Base-by-base conservation (phyloP, 345 rosid genomes). In the Aegle marmelos region DNA sequence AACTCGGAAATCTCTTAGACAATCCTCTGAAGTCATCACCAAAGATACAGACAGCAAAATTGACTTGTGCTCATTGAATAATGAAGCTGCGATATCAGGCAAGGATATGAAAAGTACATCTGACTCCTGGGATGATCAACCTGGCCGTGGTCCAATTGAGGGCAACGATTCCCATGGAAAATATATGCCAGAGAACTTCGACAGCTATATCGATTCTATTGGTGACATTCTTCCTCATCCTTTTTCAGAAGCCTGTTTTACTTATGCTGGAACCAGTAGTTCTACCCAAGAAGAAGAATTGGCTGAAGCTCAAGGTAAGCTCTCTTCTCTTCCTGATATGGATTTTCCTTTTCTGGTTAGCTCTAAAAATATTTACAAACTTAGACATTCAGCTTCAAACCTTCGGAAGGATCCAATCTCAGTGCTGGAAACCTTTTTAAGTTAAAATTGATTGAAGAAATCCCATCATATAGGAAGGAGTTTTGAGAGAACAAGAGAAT, bases 361-460 rank as follows among this genome's bases (percentile, higher is more conserved):
- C 73, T 87, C 86, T 37, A 77, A 79, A 31, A 86, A 86, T 77
- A 81, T 90, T 41, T 45, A 74, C 7, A 85, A 89, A 79, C 82
- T 93, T 11, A 77, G 83, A 54, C 70, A 70, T 81, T 68, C 91
- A 10, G 94, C 93, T 4, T 54, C 88, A 37, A 89, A 82, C 77
- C 79, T 91, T 10, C 80, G 70, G 68, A 90, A 76, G 67, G 91
- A 90, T 82, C 92, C 68, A 75, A 58, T 61, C 80, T 92, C 33
- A 82, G 79, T 82, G 92, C 92, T 1, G 95, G 88, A 36, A 89
- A 91, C 76, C 88, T 85, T 37, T 91, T 91, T 45, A 91, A 87
- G 86, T 64, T 88, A 75, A 91, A 90, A 79, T 81, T 89, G 68
- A 85, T 93, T 8, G 90, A 90, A 75, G 93, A 92, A 79, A 87